Base-by-base conservation (phyloP, 345 rosid species). In the Salix koriyanagi region DNA sequence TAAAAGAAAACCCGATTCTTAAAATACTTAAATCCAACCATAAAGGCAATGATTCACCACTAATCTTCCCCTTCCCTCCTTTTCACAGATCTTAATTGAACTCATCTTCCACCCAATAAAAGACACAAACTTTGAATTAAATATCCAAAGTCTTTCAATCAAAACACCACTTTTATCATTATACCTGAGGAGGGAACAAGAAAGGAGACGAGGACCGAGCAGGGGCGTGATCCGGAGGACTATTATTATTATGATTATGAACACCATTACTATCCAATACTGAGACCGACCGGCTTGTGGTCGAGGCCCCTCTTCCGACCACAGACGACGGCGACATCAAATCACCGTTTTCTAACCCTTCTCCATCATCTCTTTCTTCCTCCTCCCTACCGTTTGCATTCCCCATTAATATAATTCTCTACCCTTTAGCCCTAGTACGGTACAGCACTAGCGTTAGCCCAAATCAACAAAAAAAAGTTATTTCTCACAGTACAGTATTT, bases 311-410 rank as follows among this genome's bases (percentile, higher is more conserved):
- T 8, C 64, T 58, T 58, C 28, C 28, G 25, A 23, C 11, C 64
- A 10, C 13, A 25, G 26, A 9, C 15, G 15, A n/a, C 15, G 15
- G 46, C 14, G 46, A 11, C 46, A 12, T 13, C 46, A 11, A 34
- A 14, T 65, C 37, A 50, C 23, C 48, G 9, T 30, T 13, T 28
- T 73, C 64, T 66, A 78, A 87, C 39, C 82, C 85, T 56, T 73
- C 82, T 69, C 88, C 88, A 61, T 88, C 88, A 66, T 88, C 82
- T 83, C 89, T 58, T 25, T 58, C 80, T 48, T 76, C 82, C 26
- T 80, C 89, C 76, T 86, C 95, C 81, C 89, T 89, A 16, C 91
- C 98, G 79, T 83, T 92, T 13, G 89, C 92, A 85, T 94, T 94
- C 25, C 98, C 97, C 98, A 94, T 94, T 73, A 39, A 36, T 41